These are phyloP conservation scores for Trichosporon asahii DNA, from an alignment of 1,284 basidiomycete species.

Conservation along the genomic window DNA sequence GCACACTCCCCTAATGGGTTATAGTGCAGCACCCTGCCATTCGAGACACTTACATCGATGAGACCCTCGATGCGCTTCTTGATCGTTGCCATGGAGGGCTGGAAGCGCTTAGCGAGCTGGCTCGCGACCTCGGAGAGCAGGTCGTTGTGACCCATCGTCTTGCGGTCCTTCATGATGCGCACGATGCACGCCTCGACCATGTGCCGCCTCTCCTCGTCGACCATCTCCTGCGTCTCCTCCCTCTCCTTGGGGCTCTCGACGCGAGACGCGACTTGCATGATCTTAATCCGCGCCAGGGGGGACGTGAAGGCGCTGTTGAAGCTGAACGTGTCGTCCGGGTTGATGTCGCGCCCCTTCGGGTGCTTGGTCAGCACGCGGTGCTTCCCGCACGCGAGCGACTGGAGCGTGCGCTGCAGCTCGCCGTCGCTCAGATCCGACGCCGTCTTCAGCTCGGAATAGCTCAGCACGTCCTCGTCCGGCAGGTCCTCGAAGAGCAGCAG, in stretches of 20 bases:
- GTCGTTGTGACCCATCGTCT: slow-evolving; percentile 82
- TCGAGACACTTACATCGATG: slow-evolving; percentile 72
- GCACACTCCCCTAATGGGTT: too few relatives aligned
- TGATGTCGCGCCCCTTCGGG: slow-evolving; percentile 80
- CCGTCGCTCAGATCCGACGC: slow-evolving; percentile 69
- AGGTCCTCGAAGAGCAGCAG: slow-evolving; percentile 81
- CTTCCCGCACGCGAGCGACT: slow-evolving; percentile 96
- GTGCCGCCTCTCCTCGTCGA: slow-evolving; percentile 88
- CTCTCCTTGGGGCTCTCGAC: slow-evolving; percentile 84
- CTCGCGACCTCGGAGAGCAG: slow-evolving; percentile 86
- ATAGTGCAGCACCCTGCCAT: too few relatives aligned
- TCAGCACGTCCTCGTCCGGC: slow-evolving; percentile 63
- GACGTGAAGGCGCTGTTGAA: slow-evolving; percentile 83
- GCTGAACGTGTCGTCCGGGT: slow-evolving; percentile 72
- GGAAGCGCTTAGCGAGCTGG: slow-evolving; percentile 79
- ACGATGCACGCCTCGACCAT: slow-evolving; percentile 97
- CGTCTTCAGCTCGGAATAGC: slow-evolving; percentile 51
- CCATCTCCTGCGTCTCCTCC: slow-evolving; percentile 82
- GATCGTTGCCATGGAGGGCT: slow-evolving; percentile 77
- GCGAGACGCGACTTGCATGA: slow-evolving; percentile 78
- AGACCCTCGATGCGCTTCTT: slow-evolving; percentile 93
- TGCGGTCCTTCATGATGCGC: slow-evolving; percentile 95
- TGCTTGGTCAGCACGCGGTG: slow-evolving; percentile 89
- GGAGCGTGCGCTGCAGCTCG: slow-evolving; percentile 86
- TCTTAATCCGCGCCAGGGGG: slow-evolving; percentile 86